Conservation (phyloP, 345 rosid genomes). For the Citrus medica region DNA sequence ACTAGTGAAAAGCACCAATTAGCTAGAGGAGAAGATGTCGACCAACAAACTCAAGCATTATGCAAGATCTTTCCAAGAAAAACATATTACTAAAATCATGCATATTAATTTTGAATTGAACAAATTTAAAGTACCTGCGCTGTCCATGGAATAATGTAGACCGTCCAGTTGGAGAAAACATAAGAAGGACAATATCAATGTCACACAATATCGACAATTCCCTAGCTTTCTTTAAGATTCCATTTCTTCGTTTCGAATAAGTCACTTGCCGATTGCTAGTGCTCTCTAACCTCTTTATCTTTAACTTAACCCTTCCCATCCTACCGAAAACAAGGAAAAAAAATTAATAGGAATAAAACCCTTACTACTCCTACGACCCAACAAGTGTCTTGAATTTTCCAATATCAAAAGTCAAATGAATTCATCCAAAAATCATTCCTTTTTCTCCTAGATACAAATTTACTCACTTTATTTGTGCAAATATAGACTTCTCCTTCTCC, state of each 20-base stretch:
- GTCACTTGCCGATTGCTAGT: slow-evolving; percentile 72
- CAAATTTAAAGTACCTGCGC: slow-evolving; percentile 44
- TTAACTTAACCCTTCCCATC: slow-evolving; percentile 93
- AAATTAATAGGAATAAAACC: neutral
- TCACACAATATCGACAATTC: slow-evolving; percentile 88
- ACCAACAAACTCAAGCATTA: neutral
- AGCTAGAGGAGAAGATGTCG: neutral
- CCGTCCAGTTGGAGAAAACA: slow-evolving; percentile 79
- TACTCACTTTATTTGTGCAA: slow-evolving; percentile 27
- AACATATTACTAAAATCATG: neutral
- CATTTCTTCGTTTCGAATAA: slow-evolving; percentile 75
- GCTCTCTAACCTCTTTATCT: slow-evolving; percentile 82
- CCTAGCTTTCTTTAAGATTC: slow-evolving; percentile 87
- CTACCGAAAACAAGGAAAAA: slow-evolving; percentile 18
- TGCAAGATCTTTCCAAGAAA: neutral
- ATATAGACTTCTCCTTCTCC: slow-evolving; percentile 17
- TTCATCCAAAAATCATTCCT: neutral
- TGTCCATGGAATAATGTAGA: slow-evolving; percentile 59
- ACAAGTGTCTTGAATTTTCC: neutral
- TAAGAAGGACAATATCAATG: slow-evolving; percentile 74
- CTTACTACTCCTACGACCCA: neutral
- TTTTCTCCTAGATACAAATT: neutral
- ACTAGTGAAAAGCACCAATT: neutral
- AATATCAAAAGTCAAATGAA: neutral
- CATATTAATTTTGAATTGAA: neutral